Conservation (phyloP, 371 early-diverging fungal genomes). For the Blakeslea trispora region DNA sequence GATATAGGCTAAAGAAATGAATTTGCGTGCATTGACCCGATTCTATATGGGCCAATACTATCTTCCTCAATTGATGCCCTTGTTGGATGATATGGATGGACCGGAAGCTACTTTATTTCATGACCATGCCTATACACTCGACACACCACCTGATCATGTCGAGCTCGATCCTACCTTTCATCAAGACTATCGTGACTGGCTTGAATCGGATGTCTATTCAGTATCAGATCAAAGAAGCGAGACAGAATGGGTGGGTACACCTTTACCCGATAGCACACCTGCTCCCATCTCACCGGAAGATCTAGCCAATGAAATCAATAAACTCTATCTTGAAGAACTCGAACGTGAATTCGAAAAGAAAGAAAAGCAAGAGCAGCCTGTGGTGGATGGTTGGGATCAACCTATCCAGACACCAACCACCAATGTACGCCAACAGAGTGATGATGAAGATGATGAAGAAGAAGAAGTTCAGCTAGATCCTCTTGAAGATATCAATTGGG, state of each 20-base stretch:
- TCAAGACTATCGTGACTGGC: conserved; percentile 67
- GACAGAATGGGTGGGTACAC: conserved; percentile 18
- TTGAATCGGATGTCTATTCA: conserved; percentile 71
- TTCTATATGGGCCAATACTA: conserved; percentile 68
- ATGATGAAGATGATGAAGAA: conserved; percentile 28
- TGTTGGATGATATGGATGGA: conserved; percentile 30
- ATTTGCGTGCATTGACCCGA: conserved; percentile 61
- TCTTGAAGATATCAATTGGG: conserved; percentile 42
- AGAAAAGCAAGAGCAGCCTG: conserved; percentile 1
- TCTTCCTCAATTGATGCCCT: conserved; percentile 46
- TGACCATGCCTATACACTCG: conserved; percentile 21
- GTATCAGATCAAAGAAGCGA: conserved; percentile 21
- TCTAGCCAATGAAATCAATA: conserved; percentile 26
- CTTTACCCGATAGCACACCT: conserved; percentile 17
- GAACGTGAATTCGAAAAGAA: conserved; percentile 28
- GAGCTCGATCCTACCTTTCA: conserved; percentile 55
- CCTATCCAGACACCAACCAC: not conserved
- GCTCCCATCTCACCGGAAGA: conserved; percentile 20
- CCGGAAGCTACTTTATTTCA: conserved; percentile 15
- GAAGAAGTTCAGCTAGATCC: conserved; percentile 32
- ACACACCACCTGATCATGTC: conserved; percentile 22
- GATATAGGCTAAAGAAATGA: conserved; percentile 55
- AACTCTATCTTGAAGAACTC: conserved; percentile 33
- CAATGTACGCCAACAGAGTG: not conserved
- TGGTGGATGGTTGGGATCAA: conserved; percentile 36